phyloP scores from a whole-genome alignment of 768 basidiomycete species.

The Paxillus involutus region DNA sequence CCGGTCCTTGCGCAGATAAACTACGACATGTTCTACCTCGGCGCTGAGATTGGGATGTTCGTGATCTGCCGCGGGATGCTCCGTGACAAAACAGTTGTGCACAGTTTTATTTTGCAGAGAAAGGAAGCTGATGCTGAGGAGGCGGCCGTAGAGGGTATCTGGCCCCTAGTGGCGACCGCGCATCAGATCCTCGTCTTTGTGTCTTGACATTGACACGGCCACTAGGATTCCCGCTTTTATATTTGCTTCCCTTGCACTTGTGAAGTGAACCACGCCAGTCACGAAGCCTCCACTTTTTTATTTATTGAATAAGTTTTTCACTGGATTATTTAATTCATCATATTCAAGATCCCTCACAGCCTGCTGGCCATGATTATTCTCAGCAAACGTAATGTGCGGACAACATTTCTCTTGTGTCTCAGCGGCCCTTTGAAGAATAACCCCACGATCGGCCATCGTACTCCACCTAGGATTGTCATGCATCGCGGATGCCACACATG shows the following conservation, averaged over 20 bases:
- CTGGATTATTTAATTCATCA: no score
- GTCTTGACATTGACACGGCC: slow-evolving; percentile 1
- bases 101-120: slow-evolving; percentile 30
- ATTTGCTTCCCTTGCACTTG: no score
- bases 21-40: slow-evolving; percentile 33
- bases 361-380: no score
- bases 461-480: neutral
- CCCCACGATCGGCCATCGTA: neutral
- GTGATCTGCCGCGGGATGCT: slow-evolving; percentile 20
- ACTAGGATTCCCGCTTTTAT: neutral
- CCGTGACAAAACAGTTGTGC: slow-evolving; percentile 19
- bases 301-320: neutral
- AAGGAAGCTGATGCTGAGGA: slow-evolving; percentile 32
- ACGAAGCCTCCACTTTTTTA: neutral
- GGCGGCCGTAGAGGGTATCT: slow-evolving; percentile 25
- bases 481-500: neutral
- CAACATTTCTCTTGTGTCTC: no score
- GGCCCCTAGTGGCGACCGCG: slow-evolving; percentile 28
- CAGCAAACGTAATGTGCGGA: no score
- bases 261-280: no score
- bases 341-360: no score
- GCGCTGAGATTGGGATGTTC: slow-evolving; percentile 26
- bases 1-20: slow-evolving; percentile 11
- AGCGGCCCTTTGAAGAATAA: no score
- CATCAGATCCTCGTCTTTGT: slow-evolving; percentile 34